Base-by-base conservation (phyloP, 305 asterid genomes). In the Plantago rigida region DNA sequence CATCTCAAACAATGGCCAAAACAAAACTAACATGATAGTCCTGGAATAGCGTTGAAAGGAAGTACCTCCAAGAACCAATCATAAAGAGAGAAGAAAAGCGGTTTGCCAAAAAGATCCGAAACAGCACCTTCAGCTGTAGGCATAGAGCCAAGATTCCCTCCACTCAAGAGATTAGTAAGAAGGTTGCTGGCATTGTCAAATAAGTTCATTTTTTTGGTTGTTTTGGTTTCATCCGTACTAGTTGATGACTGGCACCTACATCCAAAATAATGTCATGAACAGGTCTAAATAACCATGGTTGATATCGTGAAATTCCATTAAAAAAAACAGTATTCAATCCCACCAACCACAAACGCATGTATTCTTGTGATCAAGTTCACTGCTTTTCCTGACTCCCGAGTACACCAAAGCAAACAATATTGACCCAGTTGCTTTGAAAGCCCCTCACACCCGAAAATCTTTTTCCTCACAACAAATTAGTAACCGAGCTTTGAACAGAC, bases 41-140 rank as follows among this genome's bases (percentile, higher is more conserved):
- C 26, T 22, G 26, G 26, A 22, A 22, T 22, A 39, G 59, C 64
- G 59, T 24, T 7, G 4, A 24, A 56, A 56, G 51, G 24, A 57
- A 54, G 48, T 82, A 90, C 97, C 97, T 91, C 79, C 44, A 87
- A 64, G 73, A 87, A 91, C 98, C 96, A 91, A 78, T 87, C 93
- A 56, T 86, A 86, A 60, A 91, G 64, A 56, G 96, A 79, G 84
- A 86, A 87, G 83, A 87, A 87, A 51, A 91, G 87, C 8, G 98
- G 96, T 22, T 82, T 85, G 59, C 80, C 89, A 51, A 91, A 85
- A 51, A 91, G 94, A 75, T 91, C 98, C 53, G 98, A 72, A 52
- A 87, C 90, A 29, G 94, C 98, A 65, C 98, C 98, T 83, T 91
- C 98, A 31, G 98, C 96, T 45, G 57, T 77, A 56, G 96, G 96